Evolutionary conservation across 73 alveolate species (phyloP).

Genomic region (Breviolum minutum): DNA sequence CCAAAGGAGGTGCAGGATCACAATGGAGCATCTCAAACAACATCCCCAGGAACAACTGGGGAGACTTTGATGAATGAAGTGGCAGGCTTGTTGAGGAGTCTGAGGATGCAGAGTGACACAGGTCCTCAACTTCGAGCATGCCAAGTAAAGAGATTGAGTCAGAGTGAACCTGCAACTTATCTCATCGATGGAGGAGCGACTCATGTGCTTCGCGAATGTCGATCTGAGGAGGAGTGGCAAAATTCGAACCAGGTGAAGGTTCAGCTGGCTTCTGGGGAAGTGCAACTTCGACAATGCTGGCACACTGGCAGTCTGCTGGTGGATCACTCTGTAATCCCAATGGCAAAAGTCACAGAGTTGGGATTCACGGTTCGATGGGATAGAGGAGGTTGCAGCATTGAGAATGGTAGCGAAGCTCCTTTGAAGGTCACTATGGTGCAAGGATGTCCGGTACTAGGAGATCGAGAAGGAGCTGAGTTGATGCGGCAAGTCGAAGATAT

Average conservation of each 20-base stretch:
- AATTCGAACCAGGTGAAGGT: not conserved
- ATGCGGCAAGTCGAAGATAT: not conserved
- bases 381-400: not conserved
- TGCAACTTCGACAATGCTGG: not conserved
- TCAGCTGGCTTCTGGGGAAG: not conserved
- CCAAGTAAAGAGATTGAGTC: not conserved
- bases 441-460: not conserved
- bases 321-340: not conserved
- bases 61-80: not conserved
- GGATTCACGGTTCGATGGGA: not conserved
- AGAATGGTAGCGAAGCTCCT: not conserved
- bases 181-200: conserved; percentile 11
- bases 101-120: not conserved
- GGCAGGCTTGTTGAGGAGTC: not conserved
- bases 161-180: not conserved
- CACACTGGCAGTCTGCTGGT: not conserved
- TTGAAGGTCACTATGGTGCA: not conserved
- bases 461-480: not conserved
- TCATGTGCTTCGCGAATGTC: not conserved
- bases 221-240: not conserved
- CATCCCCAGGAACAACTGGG: too few relatives aligned
- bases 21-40: too few relatives aligned
- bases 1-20: too few relatives aligned
- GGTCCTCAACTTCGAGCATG: not conserved
- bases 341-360: not conserved